Conservation (phyloP, 2,329 filamentous ascomycete genomes). For the Ceratocystis alfenasii region DNA sequence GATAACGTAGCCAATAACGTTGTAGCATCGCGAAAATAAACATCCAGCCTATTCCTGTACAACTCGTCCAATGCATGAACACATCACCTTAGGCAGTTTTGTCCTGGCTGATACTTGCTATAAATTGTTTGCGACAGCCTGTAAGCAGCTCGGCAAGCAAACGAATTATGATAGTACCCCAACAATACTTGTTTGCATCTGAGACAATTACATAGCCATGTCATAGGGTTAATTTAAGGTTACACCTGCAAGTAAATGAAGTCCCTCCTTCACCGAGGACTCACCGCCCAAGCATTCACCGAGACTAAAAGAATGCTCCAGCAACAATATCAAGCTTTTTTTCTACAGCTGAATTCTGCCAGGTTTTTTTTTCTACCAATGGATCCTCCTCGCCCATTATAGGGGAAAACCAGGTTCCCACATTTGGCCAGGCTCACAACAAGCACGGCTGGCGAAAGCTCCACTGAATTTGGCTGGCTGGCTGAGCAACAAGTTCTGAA, state of each 20-base stretch:
- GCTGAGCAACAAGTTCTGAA: conserved; percentile 16
- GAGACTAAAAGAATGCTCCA: conserved; percentile 17
- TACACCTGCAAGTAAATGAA: background rate
- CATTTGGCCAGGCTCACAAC: conserved; percentile 7
- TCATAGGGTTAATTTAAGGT: conserved; percentile 2
- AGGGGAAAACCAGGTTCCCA: conserved; percentile 4
- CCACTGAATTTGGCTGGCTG: conserved; percentile 11
- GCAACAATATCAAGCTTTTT: conserved; percentile 11
- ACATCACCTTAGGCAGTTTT: background rate
- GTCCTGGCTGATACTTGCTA: background rate
- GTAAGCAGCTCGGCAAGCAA: too few relatives aligned
- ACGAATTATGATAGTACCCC: too few relatives aligned
- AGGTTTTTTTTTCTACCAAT: conserved; percentile 15
- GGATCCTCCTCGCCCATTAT: background rate
- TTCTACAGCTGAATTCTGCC: conserved; percentile 15
- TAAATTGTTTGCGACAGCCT: too few relatives aligned
- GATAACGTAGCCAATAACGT: background rate
- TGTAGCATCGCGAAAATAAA: background rate
- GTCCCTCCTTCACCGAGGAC: conserved; percentile 11
- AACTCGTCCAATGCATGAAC: background rate
- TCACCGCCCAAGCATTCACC: conserved; percentile 10
- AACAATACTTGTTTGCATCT: too few relatives aligned
- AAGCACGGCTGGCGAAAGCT: conserved; percentile 11
- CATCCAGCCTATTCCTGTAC: background rate
- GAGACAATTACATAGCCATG: too few relatives aligned